phyloP scores from a whole-genome alignment of 2,329 filamentous ascomycete genomes.

The Diaporthe sp. region DNA sequence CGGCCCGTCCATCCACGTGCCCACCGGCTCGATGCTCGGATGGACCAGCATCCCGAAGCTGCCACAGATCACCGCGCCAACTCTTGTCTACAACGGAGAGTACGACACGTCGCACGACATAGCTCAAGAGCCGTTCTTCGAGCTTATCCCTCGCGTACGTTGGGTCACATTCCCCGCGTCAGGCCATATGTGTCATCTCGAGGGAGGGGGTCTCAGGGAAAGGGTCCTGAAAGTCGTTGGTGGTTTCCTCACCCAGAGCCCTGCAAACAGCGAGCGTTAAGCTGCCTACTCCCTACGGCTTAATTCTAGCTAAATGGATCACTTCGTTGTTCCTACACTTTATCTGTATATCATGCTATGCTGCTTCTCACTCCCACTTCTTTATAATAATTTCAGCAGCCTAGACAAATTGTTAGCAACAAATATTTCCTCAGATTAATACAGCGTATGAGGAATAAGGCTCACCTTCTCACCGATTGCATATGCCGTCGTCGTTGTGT shows the following conservation, averaged over 20 bases:
- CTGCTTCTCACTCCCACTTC: neutral
- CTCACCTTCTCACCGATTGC: conserved; percentile 12
- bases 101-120: conserved; percentile 48
- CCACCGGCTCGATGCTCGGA: conserved; percentile 39
- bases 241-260: neutral
- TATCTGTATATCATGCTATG: neutral
- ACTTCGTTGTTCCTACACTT: no score
- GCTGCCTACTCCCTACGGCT: no score
- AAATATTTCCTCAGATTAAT: neutral
- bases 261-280: no score
- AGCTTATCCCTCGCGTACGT: neutral
- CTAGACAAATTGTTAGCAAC: neutral
- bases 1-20: conserved; percentile 42
- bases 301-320: no score
- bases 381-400: conserved; percentile 17
- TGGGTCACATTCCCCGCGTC: conserved; percentile 6
- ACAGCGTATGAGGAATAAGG: neutral
- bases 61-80: conserved; percentile 43
- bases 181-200: conserved; percentile 24
- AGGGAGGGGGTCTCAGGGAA: neutral
- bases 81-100: conserved; percentile 47
- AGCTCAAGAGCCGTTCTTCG: conserved; percentile 14
- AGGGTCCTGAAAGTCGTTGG: conserved; percentile 8
- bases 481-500: conserved; percentile 17
- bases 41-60: conserved; percentile 45